phyloP scores from a whole-genome alignment of 2,329 filamentous ascomycete genomes.

The Colletotrichum gigasporum region DNA sequence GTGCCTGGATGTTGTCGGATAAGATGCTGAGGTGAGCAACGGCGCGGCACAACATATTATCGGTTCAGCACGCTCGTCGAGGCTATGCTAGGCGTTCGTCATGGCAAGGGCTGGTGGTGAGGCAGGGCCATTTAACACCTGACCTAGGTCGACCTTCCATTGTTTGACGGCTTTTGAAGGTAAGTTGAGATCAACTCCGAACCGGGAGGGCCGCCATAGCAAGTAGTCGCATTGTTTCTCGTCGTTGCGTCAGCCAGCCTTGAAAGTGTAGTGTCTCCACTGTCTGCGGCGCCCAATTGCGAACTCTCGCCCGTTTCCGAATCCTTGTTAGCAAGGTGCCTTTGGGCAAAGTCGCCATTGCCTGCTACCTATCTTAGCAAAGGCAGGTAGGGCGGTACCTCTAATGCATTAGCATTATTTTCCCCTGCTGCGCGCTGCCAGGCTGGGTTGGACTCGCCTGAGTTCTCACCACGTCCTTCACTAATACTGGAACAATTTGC shows the following conservation, averaged over 20 bases:
- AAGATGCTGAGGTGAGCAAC: not conserved
- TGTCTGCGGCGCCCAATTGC: not conserved
- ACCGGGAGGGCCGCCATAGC: too few relatives aligned
- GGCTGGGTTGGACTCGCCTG: too few relatives aligned
- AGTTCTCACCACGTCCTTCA: not conserved
- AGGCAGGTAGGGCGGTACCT: too few relatives aligned
- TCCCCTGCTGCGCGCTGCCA: too few relatives aligned
- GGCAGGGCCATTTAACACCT: not conserved
- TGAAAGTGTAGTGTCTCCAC: not conserved
- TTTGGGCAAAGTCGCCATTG: not conserved
- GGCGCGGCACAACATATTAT: not conserved
- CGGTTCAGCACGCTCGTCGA: not conserved
- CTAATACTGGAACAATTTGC: not conserved
- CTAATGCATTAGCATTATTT: too few relatives aligned
- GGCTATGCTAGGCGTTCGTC: constrained; percentile 18
- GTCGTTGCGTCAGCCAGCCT: too few relatives aligned
- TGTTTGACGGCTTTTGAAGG: not conserved
- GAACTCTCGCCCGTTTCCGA: not conserved
- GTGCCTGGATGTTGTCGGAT: too few relatives aligned
- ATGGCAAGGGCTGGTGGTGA: not conserved
- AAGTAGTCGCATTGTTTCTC: too few relatives aligned
- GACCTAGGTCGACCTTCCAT: not conserved
- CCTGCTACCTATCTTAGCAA: too few relatives aligned
- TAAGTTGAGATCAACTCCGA: not conserved
- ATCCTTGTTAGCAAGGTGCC: too few relatives aligned